These are phyloP conservation scores for Neoascochyta sp. DNA, from an alignment of 2,329 filamentous ascomycete species.

Conservation along the genomic window DNA sequence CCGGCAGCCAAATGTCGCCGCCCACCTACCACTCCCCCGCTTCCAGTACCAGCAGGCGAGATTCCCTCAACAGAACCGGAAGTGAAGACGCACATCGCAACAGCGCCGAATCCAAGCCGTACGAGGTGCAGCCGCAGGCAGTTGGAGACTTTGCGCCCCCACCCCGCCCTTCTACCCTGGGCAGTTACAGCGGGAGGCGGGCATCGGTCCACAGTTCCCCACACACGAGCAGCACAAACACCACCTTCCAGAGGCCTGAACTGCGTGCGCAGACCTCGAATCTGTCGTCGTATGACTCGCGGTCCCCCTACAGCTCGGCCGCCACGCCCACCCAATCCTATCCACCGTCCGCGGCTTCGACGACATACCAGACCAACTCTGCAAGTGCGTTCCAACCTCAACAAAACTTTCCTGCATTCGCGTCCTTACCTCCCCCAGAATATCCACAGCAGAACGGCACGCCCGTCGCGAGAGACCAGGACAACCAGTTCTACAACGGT, in stretches of 20 bases:
- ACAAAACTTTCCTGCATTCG: slow-evolving; percentile 61
- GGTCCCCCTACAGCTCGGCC: slow-evolving; percentile 36
- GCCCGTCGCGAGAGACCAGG: slow-evolving; percentile 35
- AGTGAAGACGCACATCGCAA: slow-evolving; percentile 38
- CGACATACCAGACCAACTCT: slow-evolving; percentile 33
- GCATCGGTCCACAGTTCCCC: slow-evolving; percentile 37
- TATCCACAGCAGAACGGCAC: slow-evolving; percentile 38
- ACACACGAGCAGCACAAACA: slow-evolving; percentile 32
- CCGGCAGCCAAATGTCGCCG: slow-evolving; percentile 34
- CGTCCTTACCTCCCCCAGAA: slow-evolving; percentile 58
- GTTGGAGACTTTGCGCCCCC: slow-evolving; percentile 37
- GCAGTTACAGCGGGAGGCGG: slow-evolving; percentile 28
- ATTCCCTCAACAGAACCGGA: slow-evolving; percentile 32
- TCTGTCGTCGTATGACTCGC: slow-evolving; percentile 31
- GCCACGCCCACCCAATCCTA: slow-evolving; percentile 45
- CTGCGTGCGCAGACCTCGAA: slow-evolving; percentile 37
- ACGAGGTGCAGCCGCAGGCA: slow-evolving; percentile 33
- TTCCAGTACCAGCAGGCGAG: slow-evolving; percentile 26
- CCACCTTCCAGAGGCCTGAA: slow-evolving; percentile 35
- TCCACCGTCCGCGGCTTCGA: slow-evolving; percentile 45
- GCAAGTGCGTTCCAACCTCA: slow-evolving; percentile 53
- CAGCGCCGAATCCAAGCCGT: slow-evolving; percentile 31
- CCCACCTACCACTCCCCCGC: slow-evolving; percentile 33
- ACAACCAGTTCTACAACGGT: slow-evolving; percentile 37
- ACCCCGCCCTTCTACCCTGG: slow-evolving; percentile 33